These are phyloP conservation scores for Colletotrichum tamarilloi DNA, from an alignment of 2,329 filamentous ascomycete species.

Conservation along the genomic window DNA sequence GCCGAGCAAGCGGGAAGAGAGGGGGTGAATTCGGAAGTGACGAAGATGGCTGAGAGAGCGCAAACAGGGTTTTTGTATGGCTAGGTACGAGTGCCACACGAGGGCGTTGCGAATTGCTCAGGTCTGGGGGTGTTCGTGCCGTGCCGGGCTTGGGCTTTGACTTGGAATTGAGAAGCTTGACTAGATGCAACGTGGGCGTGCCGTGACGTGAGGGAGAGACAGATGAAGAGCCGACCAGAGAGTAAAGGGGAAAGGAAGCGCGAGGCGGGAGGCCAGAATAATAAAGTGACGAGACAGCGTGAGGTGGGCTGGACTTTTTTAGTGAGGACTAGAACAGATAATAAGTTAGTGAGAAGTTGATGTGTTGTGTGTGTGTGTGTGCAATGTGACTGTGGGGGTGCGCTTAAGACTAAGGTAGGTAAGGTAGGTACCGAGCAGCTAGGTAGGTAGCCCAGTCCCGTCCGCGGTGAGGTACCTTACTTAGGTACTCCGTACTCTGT, in stretches of 20 bases:
- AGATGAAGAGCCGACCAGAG: background rate
- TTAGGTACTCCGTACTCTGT: background rate
- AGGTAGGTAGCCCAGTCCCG: background rate
- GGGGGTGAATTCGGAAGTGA: background rate
- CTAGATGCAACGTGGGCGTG: background rate
- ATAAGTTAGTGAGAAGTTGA: conserved; percentile 26
- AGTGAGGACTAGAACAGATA: conserved; percentile 29
- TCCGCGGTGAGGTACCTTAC: too few relatives aligned
- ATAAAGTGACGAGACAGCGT: background rate
- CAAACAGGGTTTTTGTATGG: conserved; percentile 20
- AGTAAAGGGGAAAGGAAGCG: conserved; percentile 13
- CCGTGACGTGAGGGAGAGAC: conserved; percentile 14
- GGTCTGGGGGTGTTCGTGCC: background rate
- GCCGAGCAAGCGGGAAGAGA: conserved; percentile 2
- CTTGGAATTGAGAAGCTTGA: background rate
- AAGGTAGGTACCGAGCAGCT: too few relatives aligned
- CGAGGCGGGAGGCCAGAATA: background rate
- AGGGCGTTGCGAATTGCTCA: conserved; percentile 2
- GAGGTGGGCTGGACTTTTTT: conserved; percentile 30
- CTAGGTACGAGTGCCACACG: background rate
- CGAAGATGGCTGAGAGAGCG: conserved; percentile 24
- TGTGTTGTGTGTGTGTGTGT: background rate
- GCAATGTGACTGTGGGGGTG: conserved; percentile 32
- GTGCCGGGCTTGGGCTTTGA: background rate
- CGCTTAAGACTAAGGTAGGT: conserved; percentile 21